Evolutionary conservation across 2,329 filamentous ascomycete genomes (phyloP).

Genomic region (Hortaea sp.): DNA sequence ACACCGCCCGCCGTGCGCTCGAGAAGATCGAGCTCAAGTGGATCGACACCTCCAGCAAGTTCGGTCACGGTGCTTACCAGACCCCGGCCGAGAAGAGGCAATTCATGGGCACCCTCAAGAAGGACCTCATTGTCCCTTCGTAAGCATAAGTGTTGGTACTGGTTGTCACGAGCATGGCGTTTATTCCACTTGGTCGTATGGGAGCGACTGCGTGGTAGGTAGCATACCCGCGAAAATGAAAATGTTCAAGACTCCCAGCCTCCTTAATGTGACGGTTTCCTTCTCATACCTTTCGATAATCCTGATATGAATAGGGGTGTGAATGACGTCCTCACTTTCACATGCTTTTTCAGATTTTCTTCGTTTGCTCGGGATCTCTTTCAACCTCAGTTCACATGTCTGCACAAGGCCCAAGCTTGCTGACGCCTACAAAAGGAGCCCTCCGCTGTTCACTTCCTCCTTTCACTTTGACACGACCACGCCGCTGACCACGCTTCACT

Average conservation of each 20-base stretch:
- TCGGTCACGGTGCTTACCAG: slow-evolving; percentile 99
- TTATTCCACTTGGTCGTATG: background rate
- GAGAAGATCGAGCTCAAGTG: slow-evolving; percentile 99
- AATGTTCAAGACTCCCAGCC: background rate
- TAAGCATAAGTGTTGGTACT: slow-evolving; percentile 6
- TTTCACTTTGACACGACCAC: too few species aligned
- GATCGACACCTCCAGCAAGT: slow-evolving; percentile 99
- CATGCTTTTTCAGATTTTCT: too few species aligned
- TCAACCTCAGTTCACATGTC: too few species aligned
- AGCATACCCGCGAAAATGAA: background rate
- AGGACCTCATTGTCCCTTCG: slow-evolving; percentile 57
- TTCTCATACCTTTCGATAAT: too few species aligned
- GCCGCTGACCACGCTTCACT: too few species aligned
- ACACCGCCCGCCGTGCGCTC: slow-evolving; percentile 88
- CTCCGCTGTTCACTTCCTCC: too few species aligned
- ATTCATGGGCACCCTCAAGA: slow-evolving; percentile 98
- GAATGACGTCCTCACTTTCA: too few species aligned
- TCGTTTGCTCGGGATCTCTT: too few species aligned
- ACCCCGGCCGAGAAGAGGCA: slow-evolving; percentile 95
- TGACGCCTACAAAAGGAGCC: too few species aligned
- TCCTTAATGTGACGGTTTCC: too few species aligned
- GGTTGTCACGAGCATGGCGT: slow-evolving; percentile 1
- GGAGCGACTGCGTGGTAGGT: background rate
- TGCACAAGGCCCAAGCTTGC: too few species aligned
- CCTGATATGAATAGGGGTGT: too few species aligned